These are phyloP conservation scores for Vitrella brassicaformis DNA, from an alignment of 73 alveolate species.

Conservation along the genomic window DNA sequence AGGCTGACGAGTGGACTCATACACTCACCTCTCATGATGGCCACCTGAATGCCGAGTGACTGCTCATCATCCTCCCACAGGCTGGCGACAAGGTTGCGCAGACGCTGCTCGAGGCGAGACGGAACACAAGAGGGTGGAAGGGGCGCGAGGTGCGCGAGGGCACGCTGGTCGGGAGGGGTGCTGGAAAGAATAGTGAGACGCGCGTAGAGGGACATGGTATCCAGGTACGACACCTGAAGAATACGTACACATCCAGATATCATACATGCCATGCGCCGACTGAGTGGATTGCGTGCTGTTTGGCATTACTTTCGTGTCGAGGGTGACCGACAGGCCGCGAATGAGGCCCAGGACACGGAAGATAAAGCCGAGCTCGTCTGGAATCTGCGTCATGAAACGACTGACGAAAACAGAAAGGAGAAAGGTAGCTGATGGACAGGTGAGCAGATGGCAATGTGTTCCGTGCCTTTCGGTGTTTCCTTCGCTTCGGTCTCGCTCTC, in stretches of 20 bases:
- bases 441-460: too few species aligned
- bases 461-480: too few species aligned
- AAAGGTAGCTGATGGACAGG: too few species aligned
- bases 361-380: neutral
- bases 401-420: too few species aligned
- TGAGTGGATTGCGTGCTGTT: neutral
- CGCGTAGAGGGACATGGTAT: neutral
- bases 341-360: neutral
- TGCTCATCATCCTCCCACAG: neutral
- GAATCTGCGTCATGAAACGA: neutral
- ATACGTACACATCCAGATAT: neutral
- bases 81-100: neutral
- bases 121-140: neutral
- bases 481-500: too few species aligned
- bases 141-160: neutral
- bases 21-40: neutral
- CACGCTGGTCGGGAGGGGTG: neutral
- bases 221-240: neutral
- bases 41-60: neutral
- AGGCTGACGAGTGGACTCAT: neutral
- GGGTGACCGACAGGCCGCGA: neutral
- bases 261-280: neutral
- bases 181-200: neutral
- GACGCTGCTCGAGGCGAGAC: neutral
- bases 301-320: neutral